Base-by-base conservation (phyloP, 768 basidiomycete genomes). In the Arthromyces matolae region DNA sequence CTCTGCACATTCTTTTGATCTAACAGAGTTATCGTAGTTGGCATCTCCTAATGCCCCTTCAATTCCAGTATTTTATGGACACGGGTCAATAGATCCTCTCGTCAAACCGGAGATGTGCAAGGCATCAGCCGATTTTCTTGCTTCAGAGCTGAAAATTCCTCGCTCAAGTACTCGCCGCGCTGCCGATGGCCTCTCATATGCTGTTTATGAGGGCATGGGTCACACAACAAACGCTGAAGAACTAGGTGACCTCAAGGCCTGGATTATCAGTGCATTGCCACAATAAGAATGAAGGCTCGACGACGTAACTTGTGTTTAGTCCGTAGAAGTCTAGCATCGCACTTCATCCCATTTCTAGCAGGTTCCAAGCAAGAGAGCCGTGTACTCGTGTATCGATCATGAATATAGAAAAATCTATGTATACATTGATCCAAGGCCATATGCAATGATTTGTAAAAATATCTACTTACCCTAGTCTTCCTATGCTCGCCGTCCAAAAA, bases 21-120 rank as follows among this genome's bases (percentile, higher is more conserved):
- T 35, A 40, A 46, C 50, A 47, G 42, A 53, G 35, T 46, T 27
- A 28, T 37, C 35, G 16, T 42, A 90, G 87, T 80, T 89, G 75
- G 63, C 75, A 35, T 77, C 79, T 13, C 67, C 75, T 8, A 71
- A 83, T 55, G 80, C 84, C 14, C 67, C 74, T 36, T 73, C 76
- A 3, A 73, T 81, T 18, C 88, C 92, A 1, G 73, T 94, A 23
- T 94, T 95, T 67, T 89, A 89, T 82, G 93, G 87, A 10, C 89
- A 93, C 53, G 93, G 93, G 19, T 77, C 72, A 5, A 72, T 64
- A 13, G 93, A 97, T 67, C 83, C 79, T 6, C 72, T 95, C 19
- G 84, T 96, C 45, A 74, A 73, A 48, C 73, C 72, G 55, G 53
- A 73, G 22, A 71, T 81, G 41, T 80, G 80, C 19, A 62, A 73